Base-by-base conservation (phyloP, 2,329 filamentous ascomycete species). In the Zelopaecilomyces penicillatus region DNA sequence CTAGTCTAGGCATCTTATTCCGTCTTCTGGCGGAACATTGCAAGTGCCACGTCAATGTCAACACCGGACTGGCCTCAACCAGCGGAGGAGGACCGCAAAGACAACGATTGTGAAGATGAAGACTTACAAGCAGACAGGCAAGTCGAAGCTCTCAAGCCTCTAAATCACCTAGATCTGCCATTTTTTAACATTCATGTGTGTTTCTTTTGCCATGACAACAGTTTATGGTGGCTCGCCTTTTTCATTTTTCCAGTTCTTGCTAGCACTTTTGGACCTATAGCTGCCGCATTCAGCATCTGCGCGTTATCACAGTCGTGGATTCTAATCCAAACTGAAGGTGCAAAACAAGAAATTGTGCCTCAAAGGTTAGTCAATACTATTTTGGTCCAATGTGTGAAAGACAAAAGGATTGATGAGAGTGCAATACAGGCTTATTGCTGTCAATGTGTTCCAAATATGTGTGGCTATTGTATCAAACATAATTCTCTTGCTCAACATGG, bases 401-500 rank as follows among this genome's bases (percentile, higher is more conserved):
- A 19, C 19, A 19, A 19, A 19, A 19, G 19, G 19, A 19, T 19
- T 19, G 19, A 19, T 19, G 19, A 19, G 19, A 19, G 19, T 19
- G 19, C 19, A 19, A 31, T 7, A 6, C 45, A 82, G 80, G 85
- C 75, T 85, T 40, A 80, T 83, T 37, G 76, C 71, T 42, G 67
- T 94, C 54, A 96, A 96, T 57, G 85, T 83, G 3, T 70, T 83
- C 2, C 90, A 91, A 49, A 73, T 96, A 4, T 78, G 68, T 12
- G 77, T 87, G 48, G 90, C 89, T 11, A 68, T 95, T 30, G 62
- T 83, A 1, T 86, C 89, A 6, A 96, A 96, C 55, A 51, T 87
- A 1, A 89, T 88, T 50, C 73, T 96, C 2, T 73, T 96, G 1
- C 76, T 93, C 53, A 95, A 95, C 65, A 95, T 96, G 74, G 86